Conservation (phyloP, 2,329 filamentous ascomycete species). For the Fusarium floridanum region DNA sequence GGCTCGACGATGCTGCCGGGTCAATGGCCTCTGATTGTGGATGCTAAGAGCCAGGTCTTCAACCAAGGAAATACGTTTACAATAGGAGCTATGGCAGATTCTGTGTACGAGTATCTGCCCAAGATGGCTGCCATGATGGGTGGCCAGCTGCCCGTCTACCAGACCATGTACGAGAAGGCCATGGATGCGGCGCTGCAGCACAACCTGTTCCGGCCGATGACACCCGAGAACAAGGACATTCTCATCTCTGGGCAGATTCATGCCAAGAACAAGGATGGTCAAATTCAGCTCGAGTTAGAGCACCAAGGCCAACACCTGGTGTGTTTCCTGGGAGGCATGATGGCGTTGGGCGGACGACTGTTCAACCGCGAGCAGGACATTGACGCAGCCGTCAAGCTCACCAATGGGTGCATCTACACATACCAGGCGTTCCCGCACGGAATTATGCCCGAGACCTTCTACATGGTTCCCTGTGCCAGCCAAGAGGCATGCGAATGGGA, state of each 20-base stretch:
- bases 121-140: conserved; percentile 83
- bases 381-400: conserved; percentile 58
- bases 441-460: conserved; percentile 66
- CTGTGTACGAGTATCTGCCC: conserved; percentile 85
- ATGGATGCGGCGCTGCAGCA: conserved; percentile 68
- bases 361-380: conserved; percentile 58
- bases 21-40: conserved; percentile 71
- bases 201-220: conserved; percentile 74
- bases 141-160: conserved; percentile 67
- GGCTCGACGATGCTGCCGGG: conserved; percentile 76
- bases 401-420: conserved; percentile 65
- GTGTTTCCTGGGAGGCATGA: conserved; percentile 65
- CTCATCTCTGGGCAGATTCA: conserved; percentile 63
- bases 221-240: conserved; percentile 64
- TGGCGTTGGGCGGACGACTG: conserved; percentile 62
- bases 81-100: conserved; percentile 63
- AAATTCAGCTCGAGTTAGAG: conserved; percentile 50
- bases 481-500: conserved; percentile 54
- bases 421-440: conserved; percentile 62
- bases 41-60: conserved; percentile 41
- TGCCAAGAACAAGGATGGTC: conserved; percentile 48
- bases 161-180: conserved; percentile 67
- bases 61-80: conserved; percentile 56
- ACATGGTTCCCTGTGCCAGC: conserved; percentile 56
- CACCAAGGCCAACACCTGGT: conserved; percentile 59